phyloP scores from a whole-genome alignment of 2,329 filamentous ascomycete genomes.

The Nigrospora osmanthi region DNA sequence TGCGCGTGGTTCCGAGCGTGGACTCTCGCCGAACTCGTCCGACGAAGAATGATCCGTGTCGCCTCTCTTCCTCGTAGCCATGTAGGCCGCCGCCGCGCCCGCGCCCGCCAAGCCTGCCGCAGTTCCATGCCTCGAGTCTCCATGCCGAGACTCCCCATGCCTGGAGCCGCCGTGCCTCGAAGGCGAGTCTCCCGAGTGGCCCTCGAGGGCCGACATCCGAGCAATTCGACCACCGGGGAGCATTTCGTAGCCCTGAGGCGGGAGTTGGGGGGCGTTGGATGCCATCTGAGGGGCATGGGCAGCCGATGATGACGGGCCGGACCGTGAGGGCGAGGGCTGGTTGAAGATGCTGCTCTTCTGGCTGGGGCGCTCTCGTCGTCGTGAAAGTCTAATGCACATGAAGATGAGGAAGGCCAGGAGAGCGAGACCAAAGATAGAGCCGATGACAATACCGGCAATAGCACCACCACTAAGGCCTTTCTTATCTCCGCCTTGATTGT shows the following conservation, averaged over 20 bases:
- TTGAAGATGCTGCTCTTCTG: constrained; percentile 75
- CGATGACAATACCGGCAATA: constrained; percentile 86
- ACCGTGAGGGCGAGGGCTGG: constrained; percentile 70
- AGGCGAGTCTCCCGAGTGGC: constrained; percentile 56
- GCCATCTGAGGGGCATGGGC: constrained; percentile 13
- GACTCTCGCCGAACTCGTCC: constrained; percentile 64
- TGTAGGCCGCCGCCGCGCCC: constrained; percentile 39
- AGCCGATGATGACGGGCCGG: constrained; percentile 34
- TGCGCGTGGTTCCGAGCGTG: constrained; percentile 54
- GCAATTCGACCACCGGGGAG: constrained; percentile 85
- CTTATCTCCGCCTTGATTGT: constrained; percentile 17
- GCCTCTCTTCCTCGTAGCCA: constrained; percentile 33
- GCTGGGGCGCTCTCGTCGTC: constrained; percentile 43
- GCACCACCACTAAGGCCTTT: constrained; percentile 65
- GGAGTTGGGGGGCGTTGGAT: constrained; percentile 3
- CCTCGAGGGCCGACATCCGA: constrained; percentile 90
- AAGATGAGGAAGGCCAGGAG: constrained; percentile 65
- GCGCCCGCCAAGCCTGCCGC: constrained; percentile 29
- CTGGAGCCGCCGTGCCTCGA: constrained; percentile 40
- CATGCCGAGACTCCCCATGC: constrained; percentile 45
- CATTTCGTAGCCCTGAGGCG: constrained; percentile 57
- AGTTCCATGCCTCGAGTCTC: constrained; percentile 22
- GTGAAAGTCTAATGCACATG: constrained; percentile 50
- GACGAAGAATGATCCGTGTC: constrained; percentile 60
- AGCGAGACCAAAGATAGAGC: constrained; percentile 62